phyloP scores from a whole-genome alignment of 2,329 filamentous ascomycete genomes.

The Neopestalotiopsis sp. region DNA sequence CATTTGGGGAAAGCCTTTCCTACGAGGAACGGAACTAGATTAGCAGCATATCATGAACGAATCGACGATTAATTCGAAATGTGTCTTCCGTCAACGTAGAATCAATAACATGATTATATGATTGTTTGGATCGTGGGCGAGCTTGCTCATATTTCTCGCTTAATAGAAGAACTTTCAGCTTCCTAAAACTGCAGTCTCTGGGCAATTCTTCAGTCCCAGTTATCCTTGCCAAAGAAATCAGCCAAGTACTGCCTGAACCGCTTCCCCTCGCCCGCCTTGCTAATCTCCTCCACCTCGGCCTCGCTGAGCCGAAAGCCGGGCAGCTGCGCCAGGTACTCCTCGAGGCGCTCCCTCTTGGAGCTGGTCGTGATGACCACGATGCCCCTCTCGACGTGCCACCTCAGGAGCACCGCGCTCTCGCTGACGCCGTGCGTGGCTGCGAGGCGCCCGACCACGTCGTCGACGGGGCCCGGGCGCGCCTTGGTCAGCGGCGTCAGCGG shows the following conservation, averaged over 20 bases:
- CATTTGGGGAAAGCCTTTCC: not conserved
- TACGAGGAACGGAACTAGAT: not conserved
- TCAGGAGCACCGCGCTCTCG: constrained; percentile 58
- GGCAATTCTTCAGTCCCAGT: not conserved
- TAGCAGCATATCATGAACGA: no score
- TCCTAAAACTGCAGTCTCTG: no score
- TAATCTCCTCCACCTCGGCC: constrained; percentile 61
- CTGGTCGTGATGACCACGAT: constrained; percentile 63
- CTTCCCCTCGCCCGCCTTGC: constrained; percentile 59
- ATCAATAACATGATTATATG: no score
- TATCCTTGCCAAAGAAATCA: constrained; percentile 7
- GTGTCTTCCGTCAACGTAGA: no score
- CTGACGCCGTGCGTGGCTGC: constrained; percentile 62
- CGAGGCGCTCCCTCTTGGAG: constrained; percentile 59
- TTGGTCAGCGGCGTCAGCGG: constrained; percentile 50
- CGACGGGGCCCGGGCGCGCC: constrained; percentile 56
- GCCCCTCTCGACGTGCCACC: constrained; percentile 65
- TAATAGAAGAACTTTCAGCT: no score
- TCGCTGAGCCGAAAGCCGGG: constrained; percentile 61
- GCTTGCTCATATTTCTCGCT: no score
- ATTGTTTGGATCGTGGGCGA: no score
- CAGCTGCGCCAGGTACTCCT: constrained; percentile 53
- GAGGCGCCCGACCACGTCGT: constrained; percentile 52
- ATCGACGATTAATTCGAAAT: no score
- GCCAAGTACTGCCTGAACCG: constrained; percentile 43